Evolutionary conservation across 2,329 filamentous ascomycete genomes (phyloP).

Genomic region (Paecilomyces niveus): DNA sequence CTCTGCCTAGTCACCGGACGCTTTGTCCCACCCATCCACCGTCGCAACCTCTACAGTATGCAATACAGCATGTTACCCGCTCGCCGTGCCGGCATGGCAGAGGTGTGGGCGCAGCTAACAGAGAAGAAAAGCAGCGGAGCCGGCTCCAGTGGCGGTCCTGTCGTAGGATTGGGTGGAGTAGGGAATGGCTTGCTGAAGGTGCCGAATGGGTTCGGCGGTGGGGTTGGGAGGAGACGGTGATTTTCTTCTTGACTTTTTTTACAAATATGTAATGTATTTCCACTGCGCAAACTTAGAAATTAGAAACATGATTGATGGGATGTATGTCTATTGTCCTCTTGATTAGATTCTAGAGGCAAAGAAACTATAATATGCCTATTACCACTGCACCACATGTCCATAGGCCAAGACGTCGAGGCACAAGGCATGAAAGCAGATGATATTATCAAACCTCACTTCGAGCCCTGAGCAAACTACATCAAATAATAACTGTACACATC

Average conservation of each 20-base stretch:
- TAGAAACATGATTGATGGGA: neutral
- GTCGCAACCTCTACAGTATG: slow-evolving; percentile 88
- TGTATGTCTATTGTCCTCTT: neutral
- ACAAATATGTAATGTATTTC: neutral
- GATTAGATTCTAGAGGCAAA: neutral
- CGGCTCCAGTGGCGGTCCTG: slow-evolving; percentile 16
- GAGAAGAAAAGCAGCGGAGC: slow-evolving; percentile 30
- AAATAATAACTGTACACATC: no score
- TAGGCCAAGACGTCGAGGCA: no score
- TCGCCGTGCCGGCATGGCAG: slow-evolving; percentile 66
- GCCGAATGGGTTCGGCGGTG: slow-evolving; percentile 23
- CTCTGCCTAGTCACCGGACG: slow-evolving; percentile 81
- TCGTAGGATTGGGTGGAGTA: slow-evolving; percentile 16
- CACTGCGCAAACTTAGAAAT: neutral
- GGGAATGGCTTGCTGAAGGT: slow-evolving; percentile 25
- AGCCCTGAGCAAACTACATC: no score
- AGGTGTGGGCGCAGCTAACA: slow-evolving; percentile 75
- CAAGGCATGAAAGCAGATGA: no score
- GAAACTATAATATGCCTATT: no score
- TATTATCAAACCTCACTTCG: no score
- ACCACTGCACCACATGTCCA: no score
- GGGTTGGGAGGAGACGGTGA: slow-evolving; percentile 26
- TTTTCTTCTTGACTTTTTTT: neutral
- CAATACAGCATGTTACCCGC: slow-evolving; percentile 98
- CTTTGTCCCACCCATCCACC: slow-evolving; percentile 90